These are phyloP conservation scores for Ophiostoma australiae DNA, from an alignment of 2,329 filamentous ascomycete species.

Conservation along the genomic window DNA sequence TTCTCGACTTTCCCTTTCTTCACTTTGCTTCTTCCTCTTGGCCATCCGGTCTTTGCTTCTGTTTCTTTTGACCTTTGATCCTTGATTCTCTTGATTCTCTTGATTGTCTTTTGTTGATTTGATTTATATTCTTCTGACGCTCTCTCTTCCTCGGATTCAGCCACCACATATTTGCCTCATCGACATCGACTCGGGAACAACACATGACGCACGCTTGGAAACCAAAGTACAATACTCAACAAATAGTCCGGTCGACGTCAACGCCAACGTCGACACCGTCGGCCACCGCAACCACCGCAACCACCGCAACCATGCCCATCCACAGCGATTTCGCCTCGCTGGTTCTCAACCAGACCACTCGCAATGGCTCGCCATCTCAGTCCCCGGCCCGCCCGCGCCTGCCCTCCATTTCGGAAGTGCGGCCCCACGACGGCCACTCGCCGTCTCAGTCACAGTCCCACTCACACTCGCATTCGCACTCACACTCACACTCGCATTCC, in stretches of 20 bases:
- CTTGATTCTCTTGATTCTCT: background rate
- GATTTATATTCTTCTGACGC: background rate
- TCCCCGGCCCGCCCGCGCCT: background rate
- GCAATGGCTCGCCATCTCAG: background rate
- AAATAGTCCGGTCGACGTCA: too few species aligned
- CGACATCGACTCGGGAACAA: background rate
- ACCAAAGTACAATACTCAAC: too few species aligned
- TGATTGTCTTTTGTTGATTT: background rate
- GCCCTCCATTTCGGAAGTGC: background rate
- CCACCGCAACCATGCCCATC: background rate
- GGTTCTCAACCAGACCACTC: background rate
- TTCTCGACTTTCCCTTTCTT: background rate
- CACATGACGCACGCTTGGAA: too few species aligned
- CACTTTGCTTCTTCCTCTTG: background rate
- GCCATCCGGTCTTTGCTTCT: background rate
- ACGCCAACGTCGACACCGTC: background rate
- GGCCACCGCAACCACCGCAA: background rate
- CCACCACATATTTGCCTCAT: background rate
- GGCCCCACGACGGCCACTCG: background rate
- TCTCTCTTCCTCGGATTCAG: background rate
- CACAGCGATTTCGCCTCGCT: background rate
- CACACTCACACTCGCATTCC: too few species aligned
- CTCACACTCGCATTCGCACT: too few species aligned
- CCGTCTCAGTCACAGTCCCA: too few species aligned
- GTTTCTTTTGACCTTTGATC: background rate